phyloP scores from a whole-genome alignment of 148 eudicot species.

The Vaccinium macrocarpon region DNA sequence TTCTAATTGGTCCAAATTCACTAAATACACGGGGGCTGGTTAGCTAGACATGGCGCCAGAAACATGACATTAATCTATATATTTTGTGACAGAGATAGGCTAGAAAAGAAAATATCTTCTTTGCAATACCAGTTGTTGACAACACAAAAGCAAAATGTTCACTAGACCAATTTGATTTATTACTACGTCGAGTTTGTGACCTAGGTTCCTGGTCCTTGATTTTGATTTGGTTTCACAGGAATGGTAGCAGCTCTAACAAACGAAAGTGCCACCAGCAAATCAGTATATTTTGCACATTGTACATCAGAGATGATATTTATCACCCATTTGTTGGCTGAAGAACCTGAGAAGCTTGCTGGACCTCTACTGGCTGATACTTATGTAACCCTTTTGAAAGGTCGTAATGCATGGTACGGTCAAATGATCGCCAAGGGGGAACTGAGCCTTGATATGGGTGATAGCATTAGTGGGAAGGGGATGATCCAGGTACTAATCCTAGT shows the following conservation, averaged over 20 bases:
- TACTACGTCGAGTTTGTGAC: not conserved
- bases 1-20: not conserved
- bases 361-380: conserved; percentile 93
- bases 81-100: not conserved
- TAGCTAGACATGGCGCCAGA: not conserved
- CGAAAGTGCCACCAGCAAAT: conserved; percentile 95
- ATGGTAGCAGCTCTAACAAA: conserved; percentile 97
- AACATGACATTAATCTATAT: not conserved
- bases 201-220: not conserved
- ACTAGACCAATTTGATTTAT: not conserved
- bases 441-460: conserved; percentile 92
- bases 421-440: conserved; percentile 94
- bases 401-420: conserved; percentile 98
- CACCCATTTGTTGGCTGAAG: conserved; percentile 86
- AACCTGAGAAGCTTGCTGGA: conserved; percentile 97
- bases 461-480: conserved; percentile 94
- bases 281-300: conserved; percentile 96
- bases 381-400: conserved; percentile 86
- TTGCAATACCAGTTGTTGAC: not conserved
- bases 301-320: conserved; percentile 98
- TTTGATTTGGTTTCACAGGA: conserved; percentile 41
- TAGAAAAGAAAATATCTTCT: not conserved
- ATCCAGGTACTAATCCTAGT: conserved; percentile 58
- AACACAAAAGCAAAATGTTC: not conserved
- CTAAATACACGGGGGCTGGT: not conserved